Evolutionary conservation across 139 green algal species (phyloP), one percentile per base, ranked within the genome.

Genomic region (Chlorella sp.): DNA sequence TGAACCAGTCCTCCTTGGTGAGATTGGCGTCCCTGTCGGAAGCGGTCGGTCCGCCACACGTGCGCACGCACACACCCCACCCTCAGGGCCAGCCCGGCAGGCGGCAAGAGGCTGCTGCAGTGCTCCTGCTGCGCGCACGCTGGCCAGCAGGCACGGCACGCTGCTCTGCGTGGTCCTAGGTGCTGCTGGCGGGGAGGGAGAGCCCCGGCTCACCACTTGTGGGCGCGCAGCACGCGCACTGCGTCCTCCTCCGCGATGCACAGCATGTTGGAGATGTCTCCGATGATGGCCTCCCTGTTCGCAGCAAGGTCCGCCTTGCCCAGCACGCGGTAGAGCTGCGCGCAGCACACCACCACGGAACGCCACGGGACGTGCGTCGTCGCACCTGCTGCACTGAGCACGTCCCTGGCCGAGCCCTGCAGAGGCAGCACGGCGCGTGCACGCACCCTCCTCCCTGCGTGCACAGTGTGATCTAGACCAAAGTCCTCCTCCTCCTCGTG

Each of bases 1-100:
- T 67, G 74, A 98, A 98, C 91, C 92, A 98, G 65, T 94, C 89
- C 49, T 98, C 93, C 36, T 97, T 83, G 29, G 93, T 81, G 2
- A 83, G 75, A 69, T 83, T 90, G 3, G 83, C 77, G 72, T 95
- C 91, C 91, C 88, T 93, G 82, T 29, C 73, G 31, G 27, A 67
- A 33, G 5, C 1, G 67, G 29, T 32, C 23, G 31, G 26, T 29
- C 26, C 63, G 6, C 14, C 35, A 62, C 6, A 62, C 42, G 36
- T 49, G 6, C 51, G 22, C 3, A 36, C 27, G 36, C 6, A 68
- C 29, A 36, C 62, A 68, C 36, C 10, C 20, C 59, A 64, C 26
- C 4, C 59, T 31, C 20, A 69, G 26, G 24, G 6, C 30, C 29
- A 42, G 26, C 29, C 31, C 17, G 10, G 62, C 27, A 69, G 30